phyloP scores from a whole-genome alignment of 768 basidiomycete genomes.

The Baorangia bicolor region DNA sequence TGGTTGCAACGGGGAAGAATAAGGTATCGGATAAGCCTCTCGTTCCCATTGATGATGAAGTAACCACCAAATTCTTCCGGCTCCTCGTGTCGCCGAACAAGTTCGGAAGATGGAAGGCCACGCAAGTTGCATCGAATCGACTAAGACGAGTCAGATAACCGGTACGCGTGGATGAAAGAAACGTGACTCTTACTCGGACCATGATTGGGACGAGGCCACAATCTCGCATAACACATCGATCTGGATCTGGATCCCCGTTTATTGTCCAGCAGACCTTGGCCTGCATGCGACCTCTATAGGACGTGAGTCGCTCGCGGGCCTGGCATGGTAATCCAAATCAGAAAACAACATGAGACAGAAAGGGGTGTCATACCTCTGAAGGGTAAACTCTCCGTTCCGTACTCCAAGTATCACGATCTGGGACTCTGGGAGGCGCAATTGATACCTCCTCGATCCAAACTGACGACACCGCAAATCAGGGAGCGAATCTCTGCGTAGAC shows the following conservation, averaged over 20 bases:
- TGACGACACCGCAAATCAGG: constrained; percentile 34
- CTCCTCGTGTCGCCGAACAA: constrained; percentile 91
- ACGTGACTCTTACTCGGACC: constrained; percentile 72
- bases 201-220: constrained; percentile 95
- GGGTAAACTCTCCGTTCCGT: constrained; percentile 82
- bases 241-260: constrained; percentile 57
- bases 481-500: constrained; percentile 6
- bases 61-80: constrained; percentile 99
- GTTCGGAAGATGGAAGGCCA: constrained; percentile 77
- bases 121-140: constrained; percentile 93
- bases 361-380: constrained; percentile 59
- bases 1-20: constrained; percentile 95
- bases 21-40: constrained; percentile 96
- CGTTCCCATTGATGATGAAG: constrained; percentile 98
- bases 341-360: background rate
- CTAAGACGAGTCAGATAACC: constrained; percentile 37
- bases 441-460: constrained; percentile 90
- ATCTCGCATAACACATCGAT: constrained; percentile 71
- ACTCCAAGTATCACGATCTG: constrained; percentile 76
- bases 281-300: constrained; percentile 89
- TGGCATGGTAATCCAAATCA: constrained; percentile 30
- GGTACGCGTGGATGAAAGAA: background rate
- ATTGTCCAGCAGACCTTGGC: constrained; percentile 85
- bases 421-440: constrained; percentile 81
- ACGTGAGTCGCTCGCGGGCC: constrained; percentile 91